A percentile compares a stretch with the other conserved stretches of the same genome.
Conservation (phyloP, 1,284 basidiomycete species). For the Leccinum cinnamomeum region DNA sequence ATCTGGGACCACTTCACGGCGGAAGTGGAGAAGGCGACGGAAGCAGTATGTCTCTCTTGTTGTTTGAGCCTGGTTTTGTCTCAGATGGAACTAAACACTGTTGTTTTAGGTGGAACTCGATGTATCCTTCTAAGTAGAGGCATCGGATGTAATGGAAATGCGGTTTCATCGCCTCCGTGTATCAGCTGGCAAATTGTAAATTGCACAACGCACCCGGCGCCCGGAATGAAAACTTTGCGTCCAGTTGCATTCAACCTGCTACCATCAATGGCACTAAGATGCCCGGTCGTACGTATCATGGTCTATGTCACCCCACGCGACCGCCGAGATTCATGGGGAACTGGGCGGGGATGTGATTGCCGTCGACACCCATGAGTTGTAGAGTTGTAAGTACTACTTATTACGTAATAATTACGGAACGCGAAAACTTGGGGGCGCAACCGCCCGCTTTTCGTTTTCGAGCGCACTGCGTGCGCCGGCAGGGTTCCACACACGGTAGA, state of each 20-base stretch:
- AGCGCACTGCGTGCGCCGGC: too few relatives aligned
- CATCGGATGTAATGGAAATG: constrained; percentile 5
- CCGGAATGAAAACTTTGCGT: neutral
- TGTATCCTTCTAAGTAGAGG: constrained; percentile 26
- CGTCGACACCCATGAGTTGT: neutral
- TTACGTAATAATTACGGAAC: too few relatives aligned
- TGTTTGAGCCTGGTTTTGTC: constrained; percentile 2
- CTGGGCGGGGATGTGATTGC: neutral
- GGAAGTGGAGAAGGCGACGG: constrained; percentile 33
- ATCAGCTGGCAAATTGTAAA: constrained; percentile 3
- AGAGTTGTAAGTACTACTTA: neutral
- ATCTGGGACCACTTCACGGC: constrained; percentile 31
- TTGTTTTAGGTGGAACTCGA: constrained; percentile 34
- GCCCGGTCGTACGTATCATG: neutral
- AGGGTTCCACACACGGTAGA: too few relatives aligned
- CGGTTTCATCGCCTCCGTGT: neutral
- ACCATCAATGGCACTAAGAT: neutral
- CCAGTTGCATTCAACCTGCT: neutral
- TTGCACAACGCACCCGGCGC: constrained; percentile 11
- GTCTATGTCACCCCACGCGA: neutral
- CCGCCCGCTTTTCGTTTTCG: too few relatives aligned
- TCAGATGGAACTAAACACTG: constrained; percentile 8
- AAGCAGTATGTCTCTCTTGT: constrained; percentile 25
- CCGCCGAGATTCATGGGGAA: neutral
- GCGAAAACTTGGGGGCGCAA: too few relatives aligned